phyloP scores from a whole-genome alignment of 805 yeast species.

The Kazachstania africana region DNA sequence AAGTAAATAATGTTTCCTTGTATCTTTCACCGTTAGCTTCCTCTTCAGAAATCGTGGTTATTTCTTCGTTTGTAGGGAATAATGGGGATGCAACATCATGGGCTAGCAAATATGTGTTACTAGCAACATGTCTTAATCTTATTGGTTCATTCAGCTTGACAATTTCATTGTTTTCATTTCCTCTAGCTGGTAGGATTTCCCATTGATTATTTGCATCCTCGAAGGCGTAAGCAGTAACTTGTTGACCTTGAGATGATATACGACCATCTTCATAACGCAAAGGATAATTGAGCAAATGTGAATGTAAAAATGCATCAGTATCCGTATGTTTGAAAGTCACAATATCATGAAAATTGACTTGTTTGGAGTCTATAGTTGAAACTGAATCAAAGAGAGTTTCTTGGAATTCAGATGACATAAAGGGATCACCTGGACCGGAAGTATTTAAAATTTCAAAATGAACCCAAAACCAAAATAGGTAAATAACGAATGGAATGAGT shows the following conservation, averaged over 20 bases:
- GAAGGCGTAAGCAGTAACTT: constrained; percentile 61
- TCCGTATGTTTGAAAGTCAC: constrained; percentile 73
- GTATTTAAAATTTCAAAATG: constrained; percentile 73
- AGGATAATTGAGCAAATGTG: constrained; percentile 69
- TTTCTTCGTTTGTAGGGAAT: constrained; percentile 87
- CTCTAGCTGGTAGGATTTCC: constrained; percentile 63
- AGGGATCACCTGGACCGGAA: constrained; percentile 93
- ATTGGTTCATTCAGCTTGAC: constrained; percentile 63
- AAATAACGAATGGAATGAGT: constrained; percentile 69
- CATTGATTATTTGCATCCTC: constrained; percentile 66
- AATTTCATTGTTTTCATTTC: constrained; percentile 34
- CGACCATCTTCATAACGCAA: constrained; percentile 94
- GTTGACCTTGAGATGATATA: constrained; percentile 88
- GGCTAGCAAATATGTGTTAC: constrained; percentile 69
- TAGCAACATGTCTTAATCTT: constrained; percentile 70
- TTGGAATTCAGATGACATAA: constrained; percentile 94
- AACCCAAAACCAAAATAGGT: constrained; percentile 81
- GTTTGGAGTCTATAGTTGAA: constrained; percentile 56
- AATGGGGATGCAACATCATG: constrained; percentile 96
- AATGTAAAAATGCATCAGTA: constrained; percentile 70
- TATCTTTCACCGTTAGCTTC: constrained; percentile 41
- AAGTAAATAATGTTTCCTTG: constrained; percentile 68
- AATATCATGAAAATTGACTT: constrained; percentile 63
- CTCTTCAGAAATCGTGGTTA: constrained; percentile 60
- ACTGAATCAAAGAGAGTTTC: constrained; percentile 81